These are phyloP conservation scores for Zanthoxylum bungeanum DNA, from an alignment of 345 rosid genomes.

Conservation along the genomic window DNA sequence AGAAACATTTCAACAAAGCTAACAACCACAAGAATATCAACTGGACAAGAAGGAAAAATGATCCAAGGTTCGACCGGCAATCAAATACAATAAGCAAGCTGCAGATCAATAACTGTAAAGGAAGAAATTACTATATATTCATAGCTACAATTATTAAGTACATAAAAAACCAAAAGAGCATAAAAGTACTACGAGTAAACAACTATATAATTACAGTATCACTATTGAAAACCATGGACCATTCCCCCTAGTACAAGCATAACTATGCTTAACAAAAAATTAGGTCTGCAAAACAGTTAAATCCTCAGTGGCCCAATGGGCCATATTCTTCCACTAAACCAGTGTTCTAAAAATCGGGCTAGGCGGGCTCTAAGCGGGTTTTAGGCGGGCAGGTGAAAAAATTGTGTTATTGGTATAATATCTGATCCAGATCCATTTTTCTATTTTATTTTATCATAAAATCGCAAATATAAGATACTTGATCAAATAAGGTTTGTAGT, in stretches of 20 bases:
- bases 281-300: not conserved
- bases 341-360: too few relatives aligned
- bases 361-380: too few relatives aligned
- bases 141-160: not conserved
- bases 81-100: slow-evolving; percentile 7
- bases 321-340: not conserved
- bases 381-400: too few relatives aligned
- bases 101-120: not conserved
- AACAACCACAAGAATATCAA: not conserved
- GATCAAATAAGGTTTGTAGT: too few relatives aligned
- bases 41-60: not conserved
- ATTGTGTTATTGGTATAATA: too few relatives aligned
- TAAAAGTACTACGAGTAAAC: not conserved
- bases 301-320: not conserved
- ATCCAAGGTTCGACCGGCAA: not conserved
- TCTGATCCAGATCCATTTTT: too few relatives aligned
- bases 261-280: not conserved
- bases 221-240: not conserved
- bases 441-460: too few relatives aligned
- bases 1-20: not conserved
- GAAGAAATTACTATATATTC: not conserved
- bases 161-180: not conserved
- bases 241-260: not conserved
- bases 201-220: not conserved
- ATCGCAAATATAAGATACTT: too few relatives aligned